Conservation (phyloP, 768 basidiomycete species). For the Russula olivacea region DNA sequence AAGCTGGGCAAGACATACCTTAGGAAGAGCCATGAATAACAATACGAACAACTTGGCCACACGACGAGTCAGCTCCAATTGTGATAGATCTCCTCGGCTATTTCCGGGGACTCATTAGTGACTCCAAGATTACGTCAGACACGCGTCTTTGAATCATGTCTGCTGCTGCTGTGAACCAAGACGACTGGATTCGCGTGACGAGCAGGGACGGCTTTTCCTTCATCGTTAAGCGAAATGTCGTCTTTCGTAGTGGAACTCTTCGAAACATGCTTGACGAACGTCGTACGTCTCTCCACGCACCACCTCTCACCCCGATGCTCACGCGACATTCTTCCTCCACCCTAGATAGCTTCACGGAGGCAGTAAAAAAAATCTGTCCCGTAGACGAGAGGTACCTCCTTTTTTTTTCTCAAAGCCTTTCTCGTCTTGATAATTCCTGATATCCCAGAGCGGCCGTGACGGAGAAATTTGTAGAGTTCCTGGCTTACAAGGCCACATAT, state of each 20-base stretch:
- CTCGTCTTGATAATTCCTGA: background rate
- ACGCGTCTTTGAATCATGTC: background rate
- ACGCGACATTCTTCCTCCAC: background rate
- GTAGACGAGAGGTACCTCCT: slow-evolving; percentile 60
- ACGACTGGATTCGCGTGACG: slow-evolving; percentile 70
- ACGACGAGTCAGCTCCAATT: background rate
- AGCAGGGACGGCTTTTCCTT: slow-evolving; percentile 80
- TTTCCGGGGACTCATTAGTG: background rate
- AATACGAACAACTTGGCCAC: too few relatives aligned
- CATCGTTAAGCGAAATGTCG: slow-evolving; percentile 69
- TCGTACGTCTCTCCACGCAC: slow-evolving; percentile 47
- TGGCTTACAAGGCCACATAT: slow-evolving; percentile 78
- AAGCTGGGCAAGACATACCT: slow-evolving; percentile 34
- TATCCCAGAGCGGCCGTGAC: slow-evolving; percentile 52
- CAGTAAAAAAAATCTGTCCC: slow-evolving; percentile 59
- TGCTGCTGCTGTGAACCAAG: slow-evolving; percentile 24
- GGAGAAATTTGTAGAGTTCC: slow-evolving; percentile 87
- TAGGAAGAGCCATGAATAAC: slow-evolving; percentile 45
- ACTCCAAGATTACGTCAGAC: slow-evolving; percentile 3
- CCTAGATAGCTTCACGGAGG: slow-evolving; percentile 69
- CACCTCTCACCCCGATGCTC: slow-evolving; percentile 10
- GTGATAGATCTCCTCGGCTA: slow-evolving; percentile 6
- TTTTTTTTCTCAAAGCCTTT: background rate
- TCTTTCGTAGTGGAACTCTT: slow-evolving; percentile 74
- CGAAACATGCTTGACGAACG: slow-evolving; percentile 64